phyloP scores from a whole-genome alignment of 1,139 yeast species.

The Arxiozyma telluris region DNA sequence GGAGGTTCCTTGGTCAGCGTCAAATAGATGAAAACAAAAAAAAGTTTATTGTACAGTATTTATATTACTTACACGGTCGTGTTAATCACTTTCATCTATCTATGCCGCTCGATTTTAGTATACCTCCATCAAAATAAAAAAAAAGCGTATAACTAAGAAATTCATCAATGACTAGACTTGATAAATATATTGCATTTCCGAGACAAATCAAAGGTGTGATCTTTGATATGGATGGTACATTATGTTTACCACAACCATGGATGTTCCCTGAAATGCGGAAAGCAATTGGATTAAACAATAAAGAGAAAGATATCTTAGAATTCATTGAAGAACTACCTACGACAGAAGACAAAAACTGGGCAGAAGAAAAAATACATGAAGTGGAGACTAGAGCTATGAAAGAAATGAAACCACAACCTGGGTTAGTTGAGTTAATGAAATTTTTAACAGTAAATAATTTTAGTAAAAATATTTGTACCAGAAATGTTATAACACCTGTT shows the following conservation, averaged over 20 bases:
- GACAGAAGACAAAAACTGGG: constrained; percentile 33
- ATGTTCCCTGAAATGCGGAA: constrained; percentile 58
- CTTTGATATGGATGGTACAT: constrained; percentile 66
- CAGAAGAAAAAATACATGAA: constrained; percentile 36
- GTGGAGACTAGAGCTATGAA: constrained; percentile 53
- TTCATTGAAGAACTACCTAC: constrained; percentile 38
- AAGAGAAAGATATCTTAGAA: constrained; percentile 42
- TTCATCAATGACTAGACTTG: constrained; percentile 1
- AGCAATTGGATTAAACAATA: constrained; percentile 41
- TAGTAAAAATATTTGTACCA: constrained; percentile 49
- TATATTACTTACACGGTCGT: too few species aligned
- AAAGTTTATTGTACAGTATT: too few species aligned
- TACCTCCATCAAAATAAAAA: background rate
- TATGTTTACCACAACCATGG: constrained; percentile 57
- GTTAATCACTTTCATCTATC: too few species aligned
- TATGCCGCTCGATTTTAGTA: background rate
- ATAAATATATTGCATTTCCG: background rate
- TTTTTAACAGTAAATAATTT: constrained; percentile 32
- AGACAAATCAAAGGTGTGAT: constrained; percentile 40
- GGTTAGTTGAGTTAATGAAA: constrained; percentile 30
- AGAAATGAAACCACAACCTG: constrained; percentile 47
- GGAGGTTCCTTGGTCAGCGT: background rate
- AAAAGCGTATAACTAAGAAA: too few species aligned
- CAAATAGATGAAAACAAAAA: too few species aligned
- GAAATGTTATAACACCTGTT: constrained; percentile 44